Evolutionary conservation across 2,329 filamentous ascomycete species (phyloP).

Genomic region (Chalaropsis thielavioides): DNA sequence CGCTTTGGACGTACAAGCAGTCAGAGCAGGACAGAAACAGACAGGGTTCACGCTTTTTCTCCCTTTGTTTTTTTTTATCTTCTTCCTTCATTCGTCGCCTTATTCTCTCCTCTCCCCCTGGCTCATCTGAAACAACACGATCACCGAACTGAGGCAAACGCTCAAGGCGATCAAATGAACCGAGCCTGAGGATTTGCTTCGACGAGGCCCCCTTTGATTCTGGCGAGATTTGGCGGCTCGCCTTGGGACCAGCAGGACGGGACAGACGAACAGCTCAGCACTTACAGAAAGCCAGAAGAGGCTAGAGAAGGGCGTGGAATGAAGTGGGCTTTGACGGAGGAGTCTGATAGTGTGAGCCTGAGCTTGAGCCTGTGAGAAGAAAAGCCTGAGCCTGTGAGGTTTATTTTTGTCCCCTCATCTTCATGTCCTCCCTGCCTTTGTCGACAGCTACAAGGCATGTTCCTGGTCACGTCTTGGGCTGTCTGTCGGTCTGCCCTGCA

Average conservation of each 20-base stretch:
- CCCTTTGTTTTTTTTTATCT: slow-evolving; percentile 4
- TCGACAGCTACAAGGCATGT: neutral
- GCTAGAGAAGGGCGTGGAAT: too few relatives aligned
- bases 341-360: neutral
- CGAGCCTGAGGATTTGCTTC: slow-evolving; percentile 3
- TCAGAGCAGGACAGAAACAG: neutral
- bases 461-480: too few relatives aligned
- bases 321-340: neutral
- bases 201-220: neutral
- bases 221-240: neutral
- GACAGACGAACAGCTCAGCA: too few relatives aligned
- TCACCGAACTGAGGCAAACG: neutral
- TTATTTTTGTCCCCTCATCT: neutral
- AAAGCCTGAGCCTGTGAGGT: neutral
- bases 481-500: neutral
- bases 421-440: neutral
- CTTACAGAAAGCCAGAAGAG: too few relatives aligned
- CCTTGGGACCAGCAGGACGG: neutral
- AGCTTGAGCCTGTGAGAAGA: too few relatives aligned
- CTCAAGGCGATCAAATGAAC: neutral
- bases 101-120: neutral
- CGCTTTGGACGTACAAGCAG: neutral
- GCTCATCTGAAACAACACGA: neutral
- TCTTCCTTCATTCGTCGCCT: neutral
- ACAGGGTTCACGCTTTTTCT: neutral